phyloP scores from a whole-genome alignment of 768 basidiomycete species.

The Pleurotus platypus region DNA sequence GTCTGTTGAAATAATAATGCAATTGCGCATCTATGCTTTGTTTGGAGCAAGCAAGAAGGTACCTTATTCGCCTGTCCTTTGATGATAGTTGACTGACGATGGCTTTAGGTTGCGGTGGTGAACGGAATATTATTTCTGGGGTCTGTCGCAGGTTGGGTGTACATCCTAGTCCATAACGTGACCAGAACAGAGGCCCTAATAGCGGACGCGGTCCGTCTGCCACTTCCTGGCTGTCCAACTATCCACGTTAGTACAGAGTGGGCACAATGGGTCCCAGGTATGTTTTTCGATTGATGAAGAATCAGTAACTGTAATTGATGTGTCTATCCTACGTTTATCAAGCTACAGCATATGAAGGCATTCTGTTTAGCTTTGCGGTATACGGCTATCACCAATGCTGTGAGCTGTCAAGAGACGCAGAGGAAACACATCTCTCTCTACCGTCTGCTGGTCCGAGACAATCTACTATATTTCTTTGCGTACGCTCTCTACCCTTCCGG shows the following conservation, averaged over 20 bases:
- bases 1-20: slow-evolving; percentile 48
- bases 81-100: not conserved
- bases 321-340: not conserved
- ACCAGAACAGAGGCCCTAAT: slow-evolving; percentile 29
- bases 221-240: slow-evolving; percentile 38
- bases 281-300: not conserved
- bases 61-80: not conserved
- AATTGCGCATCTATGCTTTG: slow-evolving; percentile 40
- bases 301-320: not conserved
- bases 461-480: slow-evolving; percentile 42
- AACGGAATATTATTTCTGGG: slow-evolving; percentile 34
- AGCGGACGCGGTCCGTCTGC: slow-evolving; percentile 27
- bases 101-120: slow-evolving; percentile 29
- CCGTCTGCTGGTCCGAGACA: slow-evolving; percentile 35
- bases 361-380: slow-evolving; percentile 36
- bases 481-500: slow-evolving; percentile 11
- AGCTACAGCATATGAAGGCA: slow-evolving; percentile 36
- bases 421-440: slow-evolving; percentile 26
- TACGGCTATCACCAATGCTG: slow-evolving; percentile 18
- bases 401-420: slow-evolving; percentile 14
- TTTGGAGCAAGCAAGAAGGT: slow-evolving; percentile 37
- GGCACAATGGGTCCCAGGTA: slow-evolving; percentile 36
- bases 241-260: slow-evolving; percentile 39
- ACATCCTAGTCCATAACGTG: slow-evolving; percentile 36
- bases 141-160: slow-evolving; percentile 37